These are phyloP conservation scores for Amanita pseudoporphyria DNA, from an alignment of 768 basidiomycete species.

Conservation along the genomic window DNA sequence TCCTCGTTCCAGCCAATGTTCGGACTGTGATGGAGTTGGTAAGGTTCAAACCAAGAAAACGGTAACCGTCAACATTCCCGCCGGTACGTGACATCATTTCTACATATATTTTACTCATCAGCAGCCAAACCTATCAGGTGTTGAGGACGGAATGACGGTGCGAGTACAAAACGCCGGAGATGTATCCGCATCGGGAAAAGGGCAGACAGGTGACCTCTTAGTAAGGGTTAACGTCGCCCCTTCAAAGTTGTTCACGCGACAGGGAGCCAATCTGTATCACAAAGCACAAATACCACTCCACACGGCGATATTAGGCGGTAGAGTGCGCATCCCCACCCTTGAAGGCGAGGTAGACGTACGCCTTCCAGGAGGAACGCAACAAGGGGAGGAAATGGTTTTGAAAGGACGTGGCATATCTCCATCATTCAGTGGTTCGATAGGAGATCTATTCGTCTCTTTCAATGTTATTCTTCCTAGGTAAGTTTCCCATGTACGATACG, in stretches of 20 bases:
- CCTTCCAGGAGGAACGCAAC: conserved; percentile 88
- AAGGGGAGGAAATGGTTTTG: conserved; percentile 94
- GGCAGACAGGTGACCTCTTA: conserved; percentile 74
- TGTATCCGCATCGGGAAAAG: conserved; percentile 71
- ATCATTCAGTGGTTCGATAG: conserved; percentile 48
- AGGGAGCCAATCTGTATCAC: conserved; percentile 88
- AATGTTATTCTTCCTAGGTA: conserved; percentile 84
- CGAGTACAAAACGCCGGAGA: conserved; percentile 78
- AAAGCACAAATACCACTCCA: conserved; percentile 87
- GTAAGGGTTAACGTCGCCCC: conserved; percentile 79
- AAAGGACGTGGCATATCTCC: conserved; percentile 75
- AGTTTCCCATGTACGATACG: conserved; percentile 16
- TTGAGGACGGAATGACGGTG: conserved; percentile 92
- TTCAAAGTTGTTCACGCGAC: conserved; percentile 80
- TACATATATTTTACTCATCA: not conserved
- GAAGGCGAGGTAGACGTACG: conserved; percentile 95
- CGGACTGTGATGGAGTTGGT: conserved; percentile 76
- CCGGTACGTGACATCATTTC: conserved; percentile 46
- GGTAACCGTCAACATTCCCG: conserved; percentile 75
- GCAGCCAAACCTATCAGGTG: conserved; percentile 38
- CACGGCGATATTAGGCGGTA: conserved; percentile 86
- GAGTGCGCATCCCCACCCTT: conserved; percentile 85
- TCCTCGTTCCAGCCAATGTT: conserved; percentile 71
- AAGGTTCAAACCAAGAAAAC: conserved; percentile 74
- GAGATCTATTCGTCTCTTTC: conserved; percentile 88